phyloP scores from a whole-genome alignment of 2,329 filamentous ascomycete species.

The Diaporthe amygdali region DNA sequence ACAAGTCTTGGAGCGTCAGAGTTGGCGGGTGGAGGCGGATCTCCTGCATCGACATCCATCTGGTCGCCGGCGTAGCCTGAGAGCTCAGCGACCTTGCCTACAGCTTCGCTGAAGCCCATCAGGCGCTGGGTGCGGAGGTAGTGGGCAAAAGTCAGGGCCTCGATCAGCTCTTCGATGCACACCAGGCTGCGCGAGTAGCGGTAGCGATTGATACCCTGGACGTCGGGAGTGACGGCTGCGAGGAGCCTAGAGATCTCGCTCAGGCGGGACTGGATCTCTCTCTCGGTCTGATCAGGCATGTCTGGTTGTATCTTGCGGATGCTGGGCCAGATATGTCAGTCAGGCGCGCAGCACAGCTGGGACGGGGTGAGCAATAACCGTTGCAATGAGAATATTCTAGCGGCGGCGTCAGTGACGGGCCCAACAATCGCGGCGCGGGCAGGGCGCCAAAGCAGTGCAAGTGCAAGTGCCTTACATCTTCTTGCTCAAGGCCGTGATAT shows the following conservation, averaged over 20 bases:
- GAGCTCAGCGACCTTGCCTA: slow-evolving; percentile 47
- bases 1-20: slow-evolving; percentile 26
- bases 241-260: slow-evolving; percentile 75
- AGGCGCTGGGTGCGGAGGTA: slow-evolving; percentile 82
- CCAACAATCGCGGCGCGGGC: neutral
- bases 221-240: slow-evolving; percentile 69
- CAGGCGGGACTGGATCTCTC: slow-evolving; percentile 73
- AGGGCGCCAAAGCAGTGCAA: neutral
- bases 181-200: slow-evolving; percentile 83
- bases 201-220: slow-evolving; percentile 79
- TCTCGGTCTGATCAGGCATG: slow-evolving; percentile 71
- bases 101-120: slow-evolving; percentile 69
- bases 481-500: slow-evolving; percentile 93
- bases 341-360: neutral
- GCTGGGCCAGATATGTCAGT: slow-evolving; percentile 45
- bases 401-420: neutral
- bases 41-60: slow-evolving; percentile 37
- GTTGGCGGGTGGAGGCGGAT: slow-evolving; percentile 29
- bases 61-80: slow-evolving; percentile 32
- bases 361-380: slow-evolving; percentile 52
- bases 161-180: slow-evolving; percentile 92
- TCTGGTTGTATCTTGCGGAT: slow-evolving; percentile 66
- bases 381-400: slow-evolving; percentile 85
- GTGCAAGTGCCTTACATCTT: slow-evolving; percentile 75
- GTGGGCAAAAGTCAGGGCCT: slow-evolving; percentile 86